These are phyloP conservation scores for Cordyceps pruinosa DNA, from an alignment of 2,329 filamentous ascomycete species.

Conservation along the genomic window DNA sequence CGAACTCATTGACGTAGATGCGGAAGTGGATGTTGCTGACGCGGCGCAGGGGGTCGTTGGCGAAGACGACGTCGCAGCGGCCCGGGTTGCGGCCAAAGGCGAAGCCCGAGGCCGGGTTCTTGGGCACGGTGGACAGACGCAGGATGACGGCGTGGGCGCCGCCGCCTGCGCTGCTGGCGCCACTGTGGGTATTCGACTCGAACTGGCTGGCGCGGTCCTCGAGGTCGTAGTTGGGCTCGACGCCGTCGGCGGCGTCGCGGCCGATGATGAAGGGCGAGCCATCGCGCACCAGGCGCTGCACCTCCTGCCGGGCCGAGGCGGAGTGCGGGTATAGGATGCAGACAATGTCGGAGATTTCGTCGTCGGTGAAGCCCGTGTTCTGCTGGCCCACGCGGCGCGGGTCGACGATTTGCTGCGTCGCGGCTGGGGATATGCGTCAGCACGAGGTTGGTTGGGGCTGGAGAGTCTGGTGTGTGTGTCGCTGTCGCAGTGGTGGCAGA, in stretches of 20 bases:
- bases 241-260: conserved; percentile 41
- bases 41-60: conserved; percentile 59
- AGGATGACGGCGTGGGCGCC: conserved; percentile 67
- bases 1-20: conserved; percentile 82
- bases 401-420: conserved; percentile 75
- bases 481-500: not conserved
- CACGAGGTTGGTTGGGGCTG: not conserved
- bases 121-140: conserved; percentile 66
- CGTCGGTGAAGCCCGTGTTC: conserved; percentile 74
- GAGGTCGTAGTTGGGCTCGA: conserved; percentile 43
- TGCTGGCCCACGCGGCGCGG: conserved; percentile 72
- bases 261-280: conserved; percentile 43
- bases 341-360: conserved; percentile 81
- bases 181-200: conserved; percentile 31
- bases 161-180: conserved; percentile 27
- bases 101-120: conserved; percentile 66
- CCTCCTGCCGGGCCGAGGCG: conserved; percentile 62
- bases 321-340: conserved; percentile 81
- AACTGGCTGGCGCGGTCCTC: conserved; percentile 46
- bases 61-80: conserved; percentile 66
- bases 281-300: conserved; percentile 45
- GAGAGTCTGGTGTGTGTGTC: too few relatives aligned
- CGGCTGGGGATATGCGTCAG: conserved; percentile 28
- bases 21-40: conserved; percentile 96
- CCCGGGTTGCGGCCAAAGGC: conserved; percentile 71